phyloP scores from a whole-genome alignment of 2,329 filamentous ascomycete genomes.

The Colletotrichum higginsianum region DNA sequence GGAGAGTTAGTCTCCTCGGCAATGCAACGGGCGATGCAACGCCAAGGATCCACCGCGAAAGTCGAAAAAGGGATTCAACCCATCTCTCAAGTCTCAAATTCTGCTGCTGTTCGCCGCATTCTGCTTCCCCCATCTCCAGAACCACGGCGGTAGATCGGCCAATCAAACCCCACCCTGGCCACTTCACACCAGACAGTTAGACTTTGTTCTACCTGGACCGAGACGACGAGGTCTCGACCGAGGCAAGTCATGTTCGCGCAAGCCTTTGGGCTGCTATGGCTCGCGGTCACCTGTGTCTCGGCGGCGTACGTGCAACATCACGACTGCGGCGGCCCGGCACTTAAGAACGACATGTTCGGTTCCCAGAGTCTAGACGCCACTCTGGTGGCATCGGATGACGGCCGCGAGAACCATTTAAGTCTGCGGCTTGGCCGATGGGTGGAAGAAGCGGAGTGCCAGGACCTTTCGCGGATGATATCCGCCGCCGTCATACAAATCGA shows the following conservation, averaged over 20 bases:
- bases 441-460: slow-evolving; percentile 31
- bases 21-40: slow-evolving; percentile 28
- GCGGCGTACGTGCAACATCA: slow-evolving; percentile 45
- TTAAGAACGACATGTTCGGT: slow-evolving; percentile 10
- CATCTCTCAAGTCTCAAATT: neutral
- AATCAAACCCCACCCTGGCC: neutral
- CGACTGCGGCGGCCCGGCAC: slow-evolving; percentile 32
- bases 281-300: slow-evolving; percentile 27
- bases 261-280: slow-evolving; percentile 20
- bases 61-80: slow-evolving; percentile 10
- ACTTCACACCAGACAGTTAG: neutral
- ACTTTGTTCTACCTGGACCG: neutral
- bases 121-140: slow-evolving; percentile 1
- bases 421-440: slow-evolving; percentile 15
- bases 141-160: neutral
- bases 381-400: slow-evolving; percentile 4
- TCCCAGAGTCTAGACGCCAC: slow-evolving; percentile 4
- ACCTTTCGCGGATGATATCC: slow-evolving; percentile 15
- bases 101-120: neutral
- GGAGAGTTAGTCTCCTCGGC: slow-evolving; percentile 24
- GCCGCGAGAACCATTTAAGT: slow-evolving; percentile 12
- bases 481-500: slow-evolving; percentile 20
- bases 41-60: slow-evolving; percentile 20
- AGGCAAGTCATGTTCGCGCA: slow-evolving; percentile 7
- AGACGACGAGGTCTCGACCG: neutral